Conservation (phyloP, 257 asterid genomes). For the Solanum rostratum region DNA sequence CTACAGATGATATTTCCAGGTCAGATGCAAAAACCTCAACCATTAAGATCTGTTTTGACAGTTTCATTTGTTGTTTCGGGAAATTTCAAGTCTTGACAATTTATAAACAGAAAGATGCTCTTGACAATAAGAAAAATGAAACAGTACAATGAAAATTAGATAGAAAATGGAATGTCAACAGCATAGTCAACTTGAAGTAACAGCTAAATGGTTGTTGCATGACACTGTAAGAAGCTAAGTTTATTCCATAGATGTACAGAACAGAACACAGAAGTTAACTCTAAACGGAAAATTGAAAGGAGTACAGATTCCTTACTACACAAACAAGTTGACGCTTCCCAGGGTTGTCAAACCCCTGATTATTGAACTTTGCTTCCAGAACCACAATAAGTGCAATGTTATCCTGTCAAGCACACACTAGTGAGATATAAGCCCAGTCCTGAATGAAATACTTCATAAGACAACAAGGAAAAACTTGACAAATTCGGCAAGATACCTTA, state of each 20-base stretch:
- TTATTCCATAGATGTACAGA: neutral
- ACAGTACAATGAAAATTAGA: neutral
- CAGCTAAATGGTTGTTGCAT: neutral
- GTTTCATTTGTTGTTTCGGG: neutral
- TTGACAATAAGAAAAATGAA: neutral
- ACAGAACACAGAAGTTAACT: neutral
- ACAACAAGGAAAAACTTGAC: neutral
- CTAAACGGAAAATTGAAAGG: neutral
- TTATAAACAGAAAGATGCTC: neutral
- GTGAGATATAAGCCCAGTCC: neutral
- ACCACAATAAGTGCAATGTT: slow-evolving; percentile 84
- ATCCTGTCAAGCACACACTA: slow-evolving; percentile 37
- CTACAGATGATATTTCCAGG: neutral
- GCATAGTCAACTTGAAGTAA: neutral
- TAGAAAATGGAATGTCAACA: neutral
- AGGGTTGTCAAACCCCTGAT: slow-evolving; percentile 64
- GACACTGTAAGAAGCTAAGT: neutral
- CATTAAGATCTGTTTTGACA: neutral
- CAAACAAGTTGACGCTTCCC: slow-evolving; percentile 96
- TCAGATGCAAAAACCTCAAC: neutral
- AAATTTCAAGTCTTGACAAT: neutral
- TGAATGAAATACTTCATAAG: neutral
- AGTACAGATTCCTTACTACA: slow-evolving; percentile 52
- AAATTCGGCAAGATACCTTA: slow-evolving; percentile 37
- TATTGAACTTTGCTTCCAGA: slow-evolving; percentile 83